These are phyloP conservation scores for Termitomyces sp. DNA, from an alignment of 768 basidiomycete genomes.

Conservation along the genomic window DNA sequence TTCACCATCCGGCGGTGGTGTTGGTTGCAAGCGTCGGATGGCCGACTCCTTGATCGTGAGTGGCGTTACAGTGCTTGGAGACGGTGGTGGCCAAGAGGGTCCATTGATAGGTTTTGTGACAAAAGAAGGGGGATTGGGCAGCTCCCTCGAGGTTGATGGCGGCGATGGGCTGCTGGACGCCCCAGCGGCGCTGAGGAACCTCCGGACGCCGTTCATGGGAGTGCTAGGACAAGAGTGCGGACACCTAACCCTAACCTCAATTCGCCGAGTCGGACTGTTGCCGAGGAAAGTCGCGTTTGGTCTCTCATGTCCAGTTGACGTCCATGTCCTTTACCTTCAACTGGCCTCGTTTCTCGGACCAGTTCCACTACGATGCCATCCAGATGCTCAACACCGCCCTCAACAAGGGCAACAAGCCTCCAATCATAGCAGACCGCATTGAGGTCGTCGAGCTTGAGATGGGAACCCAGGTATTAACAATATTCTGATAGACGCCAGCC, in stretches of 20 bases:
- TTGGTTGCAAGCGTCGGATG: constrained; percentile 21
- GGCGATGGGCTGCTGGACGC: constrained; percentile 20
- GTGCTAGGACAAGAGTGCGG: constrained; percentile 2
- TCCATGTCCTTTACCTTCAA: constrained; percentile 87
- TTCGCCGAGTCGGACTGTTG: background rate
- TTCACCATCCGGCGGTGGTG: constrained; percentile 17
- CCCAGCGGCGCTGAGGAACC: constrained; percentile 46
- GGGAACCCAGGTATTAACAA: constrained; percentile 78
- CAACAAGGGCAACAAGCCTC: constrained; percentile 96
- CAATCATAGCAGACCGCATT: constrained; percentile 94
- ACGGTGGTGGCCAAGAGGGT: constrained; percentile 41
- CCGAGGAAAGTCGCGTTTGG: background rate
- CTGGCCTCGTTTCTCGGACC: constrained; percentile 96
- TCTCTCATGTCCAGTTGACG: constrained; percentile 4
- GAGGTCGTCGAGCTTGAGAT: constrained; percentile 99
- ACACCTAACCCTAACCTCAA: constrained; percentile 16
- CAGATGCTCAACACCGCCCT: constrained; percentile 96
- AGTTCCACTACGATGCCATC: constrained; percentile 93
- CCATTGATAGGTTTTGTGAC: constrained; percentile 18
- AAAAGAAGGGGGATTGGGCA: constrained; percentile 17
- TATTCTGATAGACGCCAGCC: background rate
- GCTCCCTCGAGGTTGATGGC: constrained; percentile 13
- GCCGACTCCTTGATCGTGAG: constrained; percentile 45
- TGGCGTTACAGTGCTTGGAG: constrained; percentile 26
- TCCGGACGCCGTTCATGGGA: constrained; percentile 68